Evolutionary conservation across 345 rosid genomes (phyloP), one percentile per base, ranked within the genome.

Genomic region (Populus pruinosa): DNA sequence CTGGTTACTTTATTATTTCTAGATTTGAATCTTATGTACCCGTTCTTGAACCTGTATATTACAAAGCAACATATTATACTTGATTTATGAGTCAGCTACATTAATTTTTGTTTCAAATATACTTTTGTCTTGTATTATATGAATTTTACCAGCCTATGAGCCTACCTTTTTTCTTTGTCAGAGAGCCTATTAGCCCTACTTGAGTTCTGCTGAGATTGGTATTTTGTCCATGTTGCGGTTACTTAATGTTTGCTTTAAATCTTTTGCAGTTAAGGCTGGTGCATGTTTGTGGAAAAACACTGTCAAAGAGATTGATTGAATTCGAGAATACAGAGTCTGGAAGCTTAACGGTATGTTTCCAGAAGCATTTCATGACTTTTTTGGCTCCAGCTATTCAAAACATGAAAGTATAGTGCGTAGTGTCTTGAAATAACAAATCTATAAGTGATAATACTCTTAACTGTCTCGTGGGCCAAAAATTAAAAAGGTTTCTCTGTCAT

Each of bases 221-320:
- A 35, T 67, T 44, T 23, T 17, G 36, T 72, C 8, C 41, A 31
- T 36, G 27, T 62, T 39, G 55, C 16, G 69, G 17, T 55, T 41
- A 6, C 36, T 31, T 69, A 69, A 53, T 43, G 8, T 13, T 20
- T 23, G 36, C 35, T 56, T 41, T 39, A 38, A 16, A 23, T 74
- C 44, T 55, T 49, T 11, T 64, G 38, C 88, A 95, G 98, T 87
- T 90, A 76, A 85, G 85, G 75, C 71, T 90, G 86, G 97, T 93
- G 78, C 98, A 96, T 82, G 81, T 96, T 79, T 93, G 97, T 81
- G 99, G 91, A 86, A 93, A 97, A 85, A 96, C 99, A 23, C 80
- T 93, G 81, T 86, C 93, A 76, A 96, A 96, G 88, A 86, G 99
- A 62, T 86, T 96, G 87, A 76, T 83, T 80, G 99, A 96, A 86